phyloP scores from a whole-genome alignment of 352 stramenopile species.

The Phytopythium chamaehyphon region DNA sequence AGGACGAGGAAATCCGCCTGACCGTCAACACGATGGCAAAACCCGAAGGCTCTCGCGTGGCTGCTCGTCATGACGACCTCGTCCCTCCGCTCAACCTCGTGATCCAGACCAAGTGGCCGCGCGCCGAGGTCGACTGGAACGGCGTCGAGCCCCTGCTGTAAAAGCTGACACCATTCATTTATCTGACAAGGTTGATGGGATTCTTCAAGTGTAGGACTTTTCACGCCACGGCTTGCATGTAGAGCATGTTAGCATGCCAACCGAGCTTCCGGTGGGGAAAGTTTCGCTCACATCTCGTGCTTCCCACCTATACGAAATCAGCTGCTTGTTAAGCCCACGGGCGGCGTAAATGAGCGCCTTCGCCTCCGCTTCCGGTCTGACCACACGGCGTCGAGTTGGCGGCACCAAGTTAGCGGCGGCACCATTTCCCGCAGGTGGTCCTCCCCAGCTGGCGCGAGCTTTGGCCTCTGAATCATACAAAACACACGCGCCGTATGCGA shows the following conservation, averaged over 20 bases:
- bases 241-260: neutral
- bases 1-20: slow-evolving; percentile 82
- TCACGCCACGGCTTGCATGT: neutral
- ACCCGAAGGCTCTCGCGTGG: slow-evolving; percentile 13
- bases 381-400: too few species aligned
- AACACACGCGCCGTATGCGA: too few species aligned
- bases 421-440: too few species aligned
- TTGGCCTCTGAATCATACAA: too few species aligned
- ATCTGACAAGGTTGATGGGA: too few species aligned
- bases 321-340: too few species aligned
- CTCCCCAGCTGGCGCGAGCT: too few species aligned
- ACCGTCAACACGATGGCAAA: slow-evolving; percentile 38
- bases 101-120: slow-evolving; percentile 87
- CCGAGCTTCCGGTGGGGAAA: neutral
- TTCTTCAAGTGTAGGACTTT: neutral
- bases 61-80: slow-evolving; percentile 51
- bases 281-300: slow-evolving; percentile 2
- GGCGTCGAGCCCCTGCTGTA: slow-evolving; percentile 80
- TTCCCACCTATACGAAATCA: too few species aligned
- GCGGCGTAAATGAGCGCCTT: too few species aligned
- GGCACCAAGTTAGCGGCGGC: too few species aligned
- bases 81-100: slow-evolving; percentile 86
- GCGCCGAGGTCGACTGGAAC: slow-evolving; percentile 84
- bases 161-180: too few species aligned
- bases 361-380: too few species aligned